Evolutionary conservation across 148 eudicot species (phyloP), one percentile per base, ranked within the genome.

Genomic region (Oxyria digyna): DNA sequence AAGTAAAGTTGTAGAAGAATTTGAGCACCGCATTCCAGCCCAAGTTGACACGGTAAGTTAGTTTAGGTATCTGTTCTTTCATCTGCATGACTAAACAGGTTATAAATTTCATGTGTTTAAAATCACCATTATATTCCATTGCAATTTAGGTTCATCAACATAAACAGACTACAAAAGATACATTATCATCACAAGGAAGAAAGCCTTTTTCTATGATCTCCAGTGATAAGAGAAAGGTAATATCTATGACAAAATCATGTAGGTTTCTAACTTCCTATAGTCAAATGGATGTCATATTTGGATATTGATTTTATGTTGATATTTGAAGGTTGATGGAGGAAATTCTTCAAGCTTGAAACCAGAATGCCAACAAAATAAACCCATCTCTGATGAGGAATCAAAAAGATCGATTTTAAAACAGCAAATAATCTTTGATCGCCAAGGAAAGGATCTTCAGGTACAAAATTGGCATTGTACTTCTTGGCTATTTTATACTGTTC

Each of bases 361-460:
- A 62, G 77, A 81, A 42, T 67, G 68, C 70, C 68, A 68, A 4
- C 62, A 50, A 10, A 76, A 68, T 40, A 78, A 79, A 43, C 62
- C 41, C 46, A 42, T 42, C 38, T 37, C 12, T 42, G 89, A 82
- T 32, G 90, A 87, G 59, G 85, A 89, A 67, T 73, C 77, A 62
- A 77, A 81, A 77, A 78, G 74, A 66, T 83, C 71, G 71, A 72
- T 67, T 50, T 26, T 82, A 77, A 93, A 85, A 83, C 85, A 82
- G 63, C 76, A 69, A 42, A 83, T 74, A 75, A 80, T 84, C 31
- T 78, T 93, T 80, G 91, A 85, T 65, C 82, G 79, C 73, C 98
- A 93, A 64, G 85, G 85, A 59, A 79, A 67, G 75, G 90, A 93
- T 78, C 82, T 93, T 69, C 85, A 77, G 81, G 98, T 92, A 80